Evolutionary conservation across 805 yeast genomes (phyloP).

Genomic region (Ascoidea asiatica): DNA sequence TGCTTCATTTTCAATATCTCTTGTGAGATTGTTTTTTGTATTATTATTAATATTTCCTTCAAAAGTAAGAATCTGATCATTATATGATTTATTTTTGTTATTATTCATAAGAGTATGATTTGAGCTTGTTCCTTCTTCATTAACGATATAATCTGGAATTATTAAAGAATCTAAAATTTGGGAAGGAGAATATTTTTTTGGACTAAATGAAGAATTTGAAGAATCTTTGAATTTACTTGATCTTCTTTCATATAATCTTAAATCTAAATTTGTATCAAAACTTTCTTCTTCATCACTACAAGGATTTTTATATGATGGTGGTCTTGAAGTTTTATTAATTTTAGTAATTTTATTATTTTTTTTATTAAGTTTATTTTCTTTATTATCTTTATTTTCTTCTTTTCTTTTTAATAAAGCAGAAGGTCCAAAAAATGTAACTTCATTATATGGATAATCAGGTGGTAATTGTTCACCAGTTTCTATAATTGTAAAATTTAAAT

Average conservation of each 20-base stretch:
- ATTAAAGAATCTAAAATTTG: no score
- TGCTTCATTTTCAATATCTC: no score
- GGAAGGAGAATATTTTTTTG: no score
- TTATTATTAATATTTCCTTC: no score
- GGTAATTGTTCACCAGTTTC: constrained; percentile 31
- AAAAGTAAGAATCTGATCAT: no score
- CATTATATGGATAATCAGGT: constrained; percentile 31
- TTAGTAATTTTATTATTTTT: neutral
- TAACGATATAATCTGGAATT: no score
- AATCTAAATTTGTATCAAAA: constrained; percentile 4
- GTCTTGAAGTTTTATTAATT: constrained; percentile 1
- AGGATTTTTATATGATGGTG: neutral
- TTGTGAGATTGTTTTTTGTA: no score
- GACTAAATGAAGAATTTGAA: no score
- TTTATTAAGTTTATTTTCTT: neutral
- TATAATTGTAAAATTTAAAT: constrained; percentile 18
- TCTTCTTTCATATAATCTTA: constrained; percentile 5
- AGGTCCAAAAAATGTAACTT: constrained; percentile 28
- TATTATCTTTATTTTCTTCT: neutral
- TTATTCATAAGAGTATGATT: no score
- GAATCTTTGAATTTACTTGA: constrained; percentile 4
- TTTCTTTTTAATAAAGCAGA: neutral
- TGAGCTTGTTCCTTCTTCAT: no score
- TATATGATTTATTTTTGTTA: no score
- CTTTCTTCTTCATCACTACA: neutral